phyloP scores from a whole-genome alignment of 1,284 basidiomycete species.

The Boletus nobilissimus region DNA sequence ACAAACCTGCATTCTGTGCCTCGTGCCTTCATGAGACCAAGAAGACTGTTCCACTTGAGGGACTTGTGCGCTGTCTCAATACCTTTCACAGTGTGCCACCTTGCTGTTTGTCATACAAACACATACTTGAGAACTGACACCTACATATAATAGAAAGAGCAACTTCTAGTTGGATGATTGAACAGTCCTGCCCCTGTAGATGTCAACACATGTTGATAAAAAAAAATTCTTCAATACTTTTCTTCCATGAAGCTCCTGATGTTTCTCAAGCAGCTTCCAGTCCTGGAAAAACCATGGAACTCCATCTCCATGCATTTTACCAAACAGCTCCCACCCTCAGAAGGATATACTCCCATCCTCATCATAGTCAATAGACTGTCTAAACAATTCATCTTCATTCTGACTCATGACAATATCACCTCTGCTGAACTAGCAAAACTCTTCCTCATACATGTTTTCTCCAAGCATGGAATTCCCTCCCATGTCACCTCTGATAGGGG shows the following conservation, averaged over 20 bases:
- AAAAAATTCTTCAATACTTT: no score
- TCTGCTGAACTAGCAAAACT: background rate
- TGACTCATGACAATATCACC: background rate
- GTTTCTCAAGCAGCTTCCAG: no score
- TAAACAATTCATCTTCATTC: conserved; percentile 38
- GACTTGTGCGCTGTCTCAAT: conserved; percentile 93
- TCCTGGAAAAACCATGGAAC: no score
- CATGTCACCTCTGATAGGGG: no score
- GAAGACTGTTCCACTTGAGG: conserved; percentile 89
- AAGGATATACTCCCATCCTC: conserved; percentile 18
- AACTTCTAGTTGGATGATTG: conserved; percentile 92
- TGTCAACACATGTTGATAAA: no score
- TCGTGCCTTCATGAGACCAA: conserved; percentile 99
- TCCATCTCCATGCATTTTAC: no score
- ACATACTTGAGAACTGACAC: conserved; percentile 44
- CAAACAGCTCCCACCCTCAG: no score
- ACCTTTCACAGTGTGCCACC: conserved; percentile 57
- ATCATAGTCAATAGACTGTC: conserved; percentile 49
- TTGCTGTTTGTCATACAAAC: conserved; percentile 8
- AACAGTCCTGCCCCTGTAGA: no score
- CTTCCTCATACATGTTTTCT: background rate
- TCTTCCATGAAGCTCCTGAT: no score
- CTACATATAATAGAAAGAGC: conserved; percentile 95
- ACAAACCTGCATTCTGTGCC: conserved; percentile 94
- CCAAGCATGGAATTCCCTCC: background rate